A percentile compares a stretch with the other conserved stretches of the same genome.
phyloP scores from a whole-genome alignment of 768 basidiomycete species.

The Lactarius tabidus region DNA sequence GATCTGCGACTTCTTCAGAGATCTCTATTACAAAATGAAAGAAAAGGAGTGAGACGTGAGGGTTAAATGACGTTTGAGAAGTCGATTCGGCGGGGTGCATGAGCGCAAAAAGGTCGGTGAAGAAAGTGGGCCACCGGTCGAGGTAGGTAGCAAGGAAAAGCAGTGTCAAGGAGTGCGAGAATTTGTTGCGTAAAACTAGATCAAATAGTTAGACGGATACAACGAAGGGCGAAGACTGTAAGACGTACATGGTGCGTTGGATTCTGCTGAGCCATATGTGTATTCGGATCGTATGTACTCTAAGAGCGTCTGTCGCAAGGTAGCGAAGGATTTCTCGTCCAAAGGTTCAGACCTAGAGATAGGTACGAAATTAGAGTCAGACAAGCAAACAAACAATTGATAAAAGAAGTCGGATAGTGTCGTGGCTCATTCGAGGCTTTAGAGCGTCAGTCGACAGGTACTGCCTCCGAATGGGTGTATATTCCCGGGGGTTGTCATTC shows the following conservation, averaged over 20 bases:
- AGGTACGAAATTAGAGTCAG: background rate
- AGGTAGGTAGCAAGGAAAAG: slow-evolving; percentile 87
- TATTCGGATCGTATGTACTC: slow-evolving; percentile 88
- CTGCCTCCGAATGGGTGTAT: background rate
- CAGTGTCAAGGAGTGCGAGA: slow-evolving; percentile 84
- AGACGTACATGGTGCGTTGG: slow-evolving; percentile 71
- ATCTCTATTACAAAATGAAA: slow-evolving; percentile 93
- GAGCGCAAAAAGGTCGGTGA: slow-evolving; percentile 71
- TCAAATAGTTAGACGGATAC: slow-evolving; percentile 22
- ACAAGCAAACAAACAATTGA: background rate
- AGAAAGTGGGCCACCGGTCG: slow-evolving; percentile 82
- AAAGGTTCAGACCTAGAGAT: slow-evolving; percentile 57
- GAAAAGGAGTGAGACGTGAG: slow-evolving; percentile 81
- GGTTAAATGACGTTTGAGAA: slow-evolving; percentile 63
- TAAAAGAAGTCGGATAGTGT: background rate
- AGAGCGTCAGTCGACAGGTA: background rate
- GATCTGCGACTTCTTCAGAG: slow-evolving; percentile 95
- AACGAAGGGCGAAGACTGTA: slow-evolving; percentile 7
- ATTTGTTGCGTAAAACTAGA: slow-evolving; percentile 89
- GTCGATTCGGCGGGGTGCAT: slow-evolving; percentile 58
- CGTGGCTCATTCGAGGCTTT: background rate
- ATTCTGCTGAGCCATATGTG: slow-evolving; percentile 79
- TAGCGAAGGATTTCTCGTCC: slow-evolving; percentile 65
- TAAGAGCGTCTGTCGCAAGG: slow-evolving; percentile 71
- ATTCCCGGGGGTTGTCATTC: background rate